phyloP scores from a whole-genome alignment of 2,329 filamentous ascomycete species.

The Claviceps sp. region DNA sequence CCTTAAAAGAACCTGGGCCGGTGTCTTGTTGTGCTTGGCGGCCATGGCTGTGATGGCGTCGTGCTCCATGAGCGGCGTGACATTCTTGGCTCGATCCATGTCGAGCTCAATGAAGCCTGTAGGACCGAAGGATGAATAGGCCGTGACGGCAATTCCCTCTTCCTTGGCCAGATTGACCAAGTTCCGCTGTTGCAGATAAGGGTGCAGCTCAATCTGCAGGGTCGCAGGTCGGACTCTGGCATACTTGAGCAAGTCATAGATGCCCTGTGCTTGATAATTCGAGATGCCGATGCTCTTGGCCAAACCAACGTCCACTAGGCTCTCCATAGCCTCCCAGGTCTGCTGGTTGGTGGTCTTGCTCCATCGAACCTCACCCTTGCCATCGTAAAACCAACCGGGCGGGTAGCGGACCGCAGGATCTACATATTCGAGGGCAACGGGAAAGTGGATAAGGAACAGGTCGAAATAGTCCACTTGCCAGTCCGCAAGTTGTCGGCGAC shows the following conservation, averaged over 20 bases:
- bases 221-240: slow-evolving; percentile 61
- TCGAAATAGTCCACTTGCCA: slow-evolving; percentile 86
- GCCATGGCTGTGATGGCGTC: slow-evolving; percentile 50
- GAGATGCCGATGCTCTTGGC: slow-evolving; percentile 64
- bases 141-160: slow-evolving; percentile 62
- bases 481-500: slow-evolving; percentile 63
- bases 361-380: slow-evolving; percentile 43
- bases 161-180: slow-evolving; percentile 56
- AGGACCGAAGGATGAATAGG: slow-evolving; percentile 75
- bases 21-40: slow-evolving; percentile 37
- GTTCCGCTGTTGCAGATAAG: slow-evolving; percentile 65
- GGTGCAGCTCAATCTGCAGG: slow-evolving; percentile 84
- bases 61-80: slow-evolving; percentile 60
- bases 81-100: slow-evolving; percentile 43
- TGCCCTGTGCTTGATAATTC: slow-evolving; percentile 67
- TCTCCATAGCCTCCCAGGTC: slow-evolving; percentile 74
- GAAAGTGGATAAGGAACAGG: slow-evolving; percentile 82
- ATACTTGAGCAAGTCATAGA: slow-evolving; percentile 71
- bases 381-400: slow-evolving; percentile 61
- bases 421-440: slow-evolving; percentile 73
- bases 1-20: slow-evolving; percentile 56
- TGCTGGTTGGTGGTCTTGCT: slow-evolving; percentile 63
- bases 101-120: slow-evolving; percentile 66
- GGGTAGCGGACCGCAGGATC: slow-evolving; percentile 69
- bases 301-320: slow-evolving; percentile 53